phyloP scores from a whole-genome alignment of 495 filamentous ascomycete genomes.

The Hapsidospora chrysogenum region DNA sequence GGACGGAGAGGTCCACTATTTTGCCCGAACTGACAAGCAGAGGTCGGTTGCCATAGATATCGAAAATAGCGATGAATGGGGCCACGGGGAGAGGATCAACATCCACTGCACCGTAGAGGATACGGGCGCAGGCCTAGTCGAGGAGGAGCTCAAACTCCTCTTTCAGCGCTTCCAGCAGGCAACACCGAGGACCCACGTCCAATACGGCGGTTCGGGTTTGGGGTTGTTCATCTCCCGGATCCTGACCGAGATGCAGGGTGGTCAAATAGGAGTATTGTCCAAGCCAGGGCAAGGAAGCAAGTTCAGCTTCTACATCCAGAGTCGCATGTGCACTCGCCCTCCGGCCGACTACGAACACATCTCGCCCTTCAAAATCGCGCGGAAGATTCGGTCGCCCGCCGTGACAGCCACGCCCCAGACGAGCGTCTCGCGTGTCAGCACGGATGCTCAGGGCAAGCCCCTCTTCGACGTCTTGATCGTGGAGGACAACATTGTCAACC shows the following conservation, averaged over 20 bases:
- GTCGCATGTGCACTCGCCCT: constrained; percentile 13
- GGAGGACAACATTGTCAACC: constrained; percentile 76
- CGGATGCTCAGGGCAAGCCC: background rate
- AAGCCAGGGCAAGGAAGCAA: constrained; percentile 58
- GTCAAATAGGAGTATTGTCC: constrained; percentile 66
- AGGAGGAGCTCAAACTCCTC: constrained; percentile 54
- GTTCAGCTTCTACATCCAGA: constrained; percentile 62
- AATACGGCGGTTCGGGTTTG: constrained; percentile 70
- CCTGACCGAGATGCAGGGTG: constrained; percentile 66
- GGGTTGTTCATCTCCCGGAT: constrained; percentile 70
- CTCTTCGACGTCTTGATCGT: constrained; percentile 46
- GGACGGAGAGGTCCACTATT: constrained; percentile 25
- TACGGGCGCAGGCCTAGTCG: constrained; percentile 59
- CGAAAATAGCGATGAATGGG: constrained; percentile 44
- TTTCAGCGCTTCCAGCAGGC: constrained; percentile 76
- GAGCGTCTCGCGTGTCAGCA: background rate
- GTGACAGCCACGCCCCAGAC: background rate
- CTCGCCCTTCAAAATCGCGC: constrained; percentile 1
- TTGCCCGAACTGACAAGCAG: constrained; percentile 29
- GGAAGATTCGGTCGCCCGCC: background rate
- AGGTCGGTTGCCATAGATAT: constrained; percentile 6
- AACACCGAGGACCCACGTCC: constrained; percentile 55
- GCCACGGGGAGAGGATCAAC: constrained; percentile 46
- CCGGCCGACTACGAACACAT: constrained; percentile 1
- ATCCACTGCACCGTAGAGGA: constrained; percentile 64